Conservation (phyloP, 2,329 filamentous ascomycete species). For the Alternaria infectoria region DNA sequence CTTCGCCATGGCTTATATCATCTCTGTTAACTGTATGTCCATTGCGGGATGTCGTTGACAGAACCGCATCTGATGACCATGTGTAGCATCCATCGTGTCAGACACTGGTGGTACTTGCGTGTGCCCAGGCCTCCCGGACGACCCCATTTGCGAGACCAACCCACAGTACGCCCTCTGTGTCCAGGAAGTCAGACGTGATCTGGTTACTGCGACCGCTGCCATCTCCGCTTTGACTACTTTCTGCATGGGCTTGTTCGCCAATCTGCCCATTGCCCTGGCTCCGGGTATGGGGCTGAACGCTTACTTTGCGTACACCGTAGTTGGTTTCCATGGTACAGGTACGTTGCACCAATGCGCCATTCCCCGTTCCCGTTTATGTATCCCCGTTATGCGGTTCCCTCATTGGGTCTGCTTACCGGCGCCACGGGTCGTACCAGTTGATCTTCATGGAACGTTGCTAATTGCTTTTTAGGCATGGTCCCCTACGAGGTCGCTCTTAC, state of each 20-base stretch:
- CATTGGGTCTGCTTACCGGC: background rate
- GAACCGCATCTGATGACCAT: constrained; percentile 12
- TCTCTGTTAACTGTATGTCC: constrained; percentile 62
- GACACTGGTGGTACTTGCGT: constrained; percentile 78
- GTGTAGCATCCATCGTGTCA: constrained; percentile 66
- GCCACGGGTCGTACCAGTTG: constrained; percentile 1
- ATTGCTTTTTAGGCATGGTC: constrained; percentile 56
- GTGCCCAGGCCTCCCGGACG: constrained; percentile 58
- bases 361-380: constrained; percentile 22
- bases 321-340: constrained; percentile 77
- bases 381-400: constrained; percentile 15
- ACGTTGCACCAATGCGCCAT: constrained; percentile 15
- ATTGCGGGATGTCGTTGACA: constrained; percentile 39
- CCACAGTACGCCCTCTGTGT: constrained; percentile 69
- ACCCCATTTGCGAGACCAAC: constrained; percentile 62
- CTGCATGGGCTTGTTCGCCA: constrained; percentile 82
- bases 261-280: constrained; percentile 76
- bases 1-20: constrained; percentile 63
- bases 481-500: constrained; percentile 79
- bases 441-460: constrained; percentile 15
- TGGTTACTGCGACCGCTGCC: constrained; percentile 84
- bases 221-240: constrained; percentile 82
- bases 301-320: constrained; percentile 83
- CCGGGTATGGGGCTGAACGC: constrained; percentile 85
- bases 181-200: constrained; percentile 71